Percentiles rank a stretch among this genome's conserved stretches.
These are phyloP conservation scores for Mycena galericulata DNA, from an alignment of 768 basidiomycete genomes.

Conservation along the genomic window DNA sequence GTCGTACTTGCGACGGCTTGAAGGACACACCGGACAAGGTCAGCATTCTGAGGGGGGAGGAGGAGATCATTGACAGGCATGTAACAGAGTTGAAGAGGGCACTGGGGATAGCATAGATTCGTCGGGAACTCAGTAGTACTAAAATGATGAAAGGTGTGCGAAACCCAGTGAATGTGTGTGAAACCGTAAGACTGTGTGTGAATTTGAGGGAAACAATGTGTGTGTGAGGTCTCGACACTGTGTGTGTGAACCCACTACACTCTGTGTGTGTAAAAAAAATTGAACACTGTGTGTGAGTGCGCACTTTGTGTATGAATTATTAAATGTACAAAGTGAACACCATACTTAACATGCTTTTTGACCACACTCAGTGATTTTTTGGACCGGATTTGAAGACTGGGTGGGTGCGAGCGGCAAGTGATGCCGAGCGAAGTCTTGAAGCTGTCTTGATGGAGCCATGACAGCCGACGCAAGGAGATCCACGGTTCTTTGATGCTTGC, in stretches of 20 bases:
- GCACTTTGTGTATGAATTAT: slow-evolving; percentile 10
- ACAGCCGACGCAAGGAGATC: too few relatives aligned
- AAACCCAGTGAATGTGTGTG: neutral
- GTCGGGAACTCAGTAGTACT: neutral
- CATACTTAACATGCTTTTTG: too few relatives aligned
- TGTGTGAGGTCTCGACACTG: neutral
- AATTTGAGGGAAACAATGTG: neutral
- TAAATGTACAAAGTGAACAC: slow-evolving; percentile 32
- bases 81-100: neutral
- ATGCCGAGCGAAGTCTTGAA: too few relatives aligned
- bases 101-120: neutral
- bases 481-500: too few relatives aligned
- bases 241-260: neutral
- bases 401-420: too few relatives aligned
- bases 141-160: neutral
- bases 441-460: too few relatives aligned
- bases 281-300: too few relatives aligned
- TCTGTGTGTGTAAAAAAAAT: too few relatives aligned
- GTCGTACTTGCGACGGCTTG: slow-evolving; percentile 8
- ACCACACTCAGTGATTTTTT: too few relatives aligned
- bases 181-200: neutral
- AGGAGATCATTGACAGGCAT: neutral
- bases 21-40: neutral
- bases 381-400: too few relatives aligned
- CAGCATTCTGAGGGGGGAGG: slow-evolving; percentile 18